Evolutionary conservation across 2,329 filamentous ascomycete species (phyloP), one percentile per base, ranked within the genome.

Genomic region (Byssothecium circinans): DNA sequence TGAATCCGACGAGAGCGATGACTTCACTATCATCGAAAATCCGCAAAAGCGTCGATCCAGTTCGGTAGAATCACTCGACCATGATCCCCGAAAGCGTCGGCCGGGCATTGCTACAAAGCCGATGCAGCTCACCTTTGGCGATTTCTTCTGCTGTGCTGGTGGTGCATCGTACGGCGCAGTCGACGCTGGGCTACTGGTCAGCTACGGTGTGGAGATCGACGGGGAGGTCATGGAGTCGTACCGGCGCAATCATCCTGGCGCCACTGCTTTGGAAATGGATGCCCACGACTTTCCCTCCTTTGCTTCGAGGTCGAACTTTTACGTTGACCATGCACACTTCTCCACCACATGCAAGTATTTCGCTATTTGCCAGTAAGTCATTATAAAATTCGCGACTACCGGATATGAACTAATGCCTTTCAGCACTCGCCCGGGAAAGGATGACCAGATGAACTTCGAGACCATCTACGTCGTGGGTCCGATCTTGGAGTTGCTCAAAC

Each of bases 381-480:
- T 19, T 20, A 23, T 12, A n/a, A 15, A 2, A 20, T 54, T 12
- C 5, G 6, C 10, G 6, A 32, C 29, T 32, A 7, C 20, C n/a
- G 20, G 17, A 27, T 12, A 15, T 41, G n/a, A 17, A 39, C 47
- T 50, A 23, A 52, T 39, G 25, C 1, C 10, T 11, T 32, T 10
- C 22, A 56, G 54, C 25, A 63, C 60, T 3, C 14, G 11, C 7
- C 41, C 37, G 1, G 60, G 58, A 4, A 33, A 43, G 25, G 57
- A 62, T 37, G 58, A 64, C 27, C 56, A 64, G 33, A 54, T 41
- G 10, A 63, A 63, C 18, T 47, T 48, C 14, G 52, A 61, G 30
- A 45, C 58, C 0, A 43, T 63, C 6, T 56, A 46, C 22, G 61
- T 57, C 2, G 54, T 61, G 0, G 57, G 49, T 3, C 45, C 55